Evolutionary conservation across 2,329 filamentous ascomycete genomes (phyloP).

Genomic region (Cytospora leucostoma): DNA sequence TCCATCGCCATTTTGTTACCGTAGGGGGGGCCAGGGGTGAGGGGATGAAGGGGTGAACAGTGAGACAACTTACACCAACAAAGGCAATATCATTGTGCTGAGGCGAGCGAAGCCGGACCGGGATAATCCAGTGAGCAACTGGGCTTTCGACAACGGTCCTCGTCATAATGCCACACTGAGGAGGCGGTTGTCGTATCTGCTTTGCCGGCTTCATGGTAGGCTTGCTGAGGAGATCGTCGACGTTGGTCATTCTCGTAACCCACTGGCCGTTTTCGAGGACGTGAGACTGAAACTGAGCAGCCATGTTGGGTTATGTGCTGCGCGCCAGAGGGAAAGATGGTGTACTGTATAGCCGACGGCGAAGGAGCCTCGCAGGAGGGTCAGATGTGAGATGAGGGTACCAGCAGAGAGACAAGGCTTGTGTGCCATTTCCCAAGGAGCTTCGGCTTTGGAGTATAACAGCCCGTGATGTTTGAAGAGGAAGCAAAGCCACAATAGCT

Average conservation of each 20-base stretch:
- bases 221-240: conserved; percentile 45
- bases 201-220: conserved; percentile 37
- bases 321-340: conserved; percentile 9
- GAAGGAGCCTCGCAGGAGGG: conserved; percentile 19
- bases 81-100: conserved; percentile 81
- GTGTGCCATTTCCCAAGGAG: conserved; percentile 21
- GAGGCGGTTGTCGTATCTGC: conserved; percentile 41
- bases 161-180: conserved; percentile 72
- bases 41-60: neutral
- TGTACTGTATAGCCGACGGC: conserved; percentile 18
- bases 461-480: conserved; percentile 17
- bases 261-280: conserved; percentile 57
- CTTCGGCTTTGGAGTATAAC: conserved; percentile 10
- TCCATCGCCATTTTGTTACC: conserved; percentile 3
- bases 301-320: conserved; percentile 38
- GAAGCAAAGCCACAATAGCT: conserved; percentile 11
- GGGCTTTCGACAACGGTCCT: conserved; percentile 78
- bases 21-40: conserved; percentile 3
- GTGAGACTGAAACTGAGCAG: conserved; percentile 59
- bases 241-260: conserved; percentile 55
- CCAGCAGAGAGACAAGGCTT: conserved; percentile 5
- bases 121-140: conserved; percentile 73
- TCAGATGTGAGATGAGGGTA: conserved; percentile 18
- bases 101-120: conserved; percentile 72
- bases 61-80: conserved; percentile 65